A percentile compares a stretch with the other conserved stretches of the same genome.
These are phyloP conservation scores for Acacia melanoxylon DNA, from an alignment of 306 rosid genomes.

Conservation along the genomic window DNA sequence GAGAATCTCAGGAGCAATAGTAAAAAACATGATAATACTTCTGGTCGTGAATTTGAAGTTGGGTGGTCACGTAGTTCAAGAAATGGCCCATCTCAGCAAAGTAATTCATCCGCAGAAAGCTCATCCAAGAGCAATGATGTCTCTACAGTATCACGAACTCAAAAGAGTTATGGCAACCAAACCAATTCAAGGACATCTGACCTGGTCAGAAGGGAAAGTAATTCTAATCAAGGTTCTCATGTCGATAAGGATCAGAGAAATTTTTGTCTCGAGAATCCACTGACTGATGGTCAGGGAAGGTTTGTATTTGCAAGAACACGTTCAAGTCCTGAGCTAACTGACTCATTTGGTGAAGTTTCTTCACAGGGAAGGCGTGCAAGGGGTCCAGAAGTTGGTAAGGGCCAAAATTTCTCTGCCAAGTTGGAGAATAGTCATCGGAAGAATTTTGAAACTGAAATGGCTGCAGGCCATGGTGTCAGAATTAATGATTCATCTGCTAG, in stretches of 20 bases:
- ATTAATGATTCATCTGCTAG: conserved; percentile 55
- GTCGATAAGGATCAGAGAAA: conserved; percentile 61
- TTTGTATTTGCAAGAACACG: conserved; percentile 90
- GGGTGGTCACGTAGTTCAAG: conserved; percentile 44
- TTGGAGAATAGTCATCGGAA: conserved; percentile 65
- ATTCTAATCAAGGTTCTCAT: conserved; percentile 43
- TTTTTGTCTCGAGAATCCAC: conserved; percentile 44
- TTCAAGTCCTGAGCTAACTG: conserved; percentile 97
- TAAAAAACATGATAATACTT: conserved; percentile 48
- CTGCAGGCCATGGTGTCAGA: conserved; percentile 48
- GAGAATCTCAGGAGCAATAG: conserved; percentile 52
- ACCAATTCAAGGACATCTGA: conserved; percentile 52
- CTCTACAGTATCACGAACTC: conserved; percentile 49
- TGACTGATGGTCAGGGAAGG: conserved; percentile 64
- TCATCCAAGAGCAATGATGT: conserved; percentile 45
- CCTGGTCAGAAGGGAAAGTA: conserved; percentile 54
- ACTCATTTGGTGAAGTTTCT: conserved; percentile 70
- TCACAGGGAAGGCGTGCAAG: conserved; percentile 60
- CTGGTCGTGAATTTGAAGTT: conserved; percentile 47
- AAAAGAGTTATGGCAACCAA: conserved; percentile 53
- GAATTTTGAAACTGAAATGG: conserved; percentile 51
- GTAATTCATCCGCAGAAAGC: conserved; percentile 49
- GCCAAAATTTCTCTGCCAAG: conserved; percentile 46
- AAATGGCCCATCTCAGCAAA: conserved; percentile 54
- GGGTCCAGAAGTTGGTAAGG: conserved; percentile 59